phyloP scores from a whole-genome alignment of 768 basidiomycete species.

The Clathrus columnatus region DNA sequence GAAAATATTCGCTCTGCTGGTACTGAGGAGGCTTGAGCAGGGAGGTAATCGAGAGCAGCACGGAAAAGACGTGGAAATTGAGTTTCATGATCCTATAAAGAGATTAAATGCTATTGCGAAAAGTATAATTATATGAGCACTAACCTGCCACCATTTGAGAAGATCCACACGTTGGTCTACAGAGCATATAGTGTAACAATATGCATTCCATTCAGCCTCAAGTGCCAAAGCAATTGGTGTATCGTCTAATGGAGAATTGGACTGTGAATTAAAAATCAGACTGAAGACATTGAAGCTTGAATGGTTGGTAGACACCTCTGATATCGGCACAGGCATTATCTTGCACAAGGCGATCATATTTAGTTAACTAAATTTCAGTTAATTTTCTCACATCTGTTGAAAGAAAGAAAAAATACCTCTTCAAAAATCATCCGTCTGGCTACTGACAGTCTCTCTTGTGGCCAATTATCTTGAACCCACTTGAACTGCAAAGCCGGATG shows the following conservation, averaged over 20 bases:
- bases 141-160: not conserved
- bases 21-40: constrained; percentile 10
- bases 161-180: not conserved
- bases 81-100: constrained; percentile 10
- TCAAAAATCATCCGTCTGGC: not conserved
- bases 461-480: not conserved
- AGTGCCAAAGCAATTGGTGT: not conserved
- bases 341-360: no score
- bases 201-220: not conserved
- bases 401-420: not conserved
- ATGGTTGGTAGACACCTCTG: no score
- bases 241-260: no score
- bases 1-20: constrained; percentile 24
- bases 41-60: constrained; percentile 10
- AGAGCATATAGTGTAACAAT: not conserved
- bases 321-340: no score
- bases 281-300: no score
- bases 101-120: not conserved
- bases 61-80: constrained; percentile 7
- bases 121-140: not conserved
- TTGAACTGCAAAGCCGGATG: not conserved
- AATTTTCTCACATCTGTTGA: no score
- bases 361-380: no score
- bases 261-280: no score
- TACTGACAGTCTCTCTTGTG: not conserved